Conservation (phyloP, 2,329 filamentous ascomycete species). For the Alternaria gansuensis region DNA sequence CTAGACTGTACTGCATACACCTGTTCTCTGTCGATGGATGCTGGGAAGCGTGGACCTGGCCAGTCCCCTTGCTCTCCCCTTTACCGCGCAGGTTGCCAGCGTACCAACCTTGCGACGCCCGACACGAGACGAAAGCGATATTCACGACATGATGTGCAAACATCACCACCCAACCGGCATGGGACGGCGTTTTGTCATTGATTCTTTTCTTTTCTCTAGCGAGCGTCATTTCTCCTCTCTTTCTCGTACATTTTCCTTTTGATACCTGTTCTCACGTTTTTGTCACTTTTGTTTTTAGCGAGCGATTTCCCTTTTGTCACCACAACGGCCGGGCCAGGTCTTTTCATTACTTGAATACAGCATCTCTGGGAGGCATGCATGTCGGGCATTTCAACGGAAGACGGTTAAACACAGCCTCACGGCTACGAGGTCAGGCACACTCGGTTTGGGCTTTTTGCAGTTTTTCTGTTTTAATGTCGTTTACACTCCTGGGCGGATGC, state of each 20-base stretch:
- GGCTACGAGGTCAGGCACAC: constrained; percentile 54
- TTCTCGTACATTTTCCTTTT: constrained; percentile 50
- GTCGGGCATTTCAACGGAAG: constrained; percentile 55
- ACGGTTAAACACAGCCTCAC: constrained; percentile 55
- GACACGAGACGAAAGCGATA: constrained; percentile 58
- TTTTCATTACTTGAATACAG: constrained; percentile 51
- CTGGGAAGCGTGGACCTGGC: constrained; percentile 56
- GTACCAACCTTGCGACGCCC: constrained; percentile 53
- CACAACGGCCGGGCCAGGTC: constrained; percentile 49
- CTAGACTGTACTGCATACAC: constrained; percentile 34
- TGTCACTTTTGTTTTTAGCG: constrained; percentile 54
- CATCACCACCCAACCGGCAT: constrained; percentile 58
- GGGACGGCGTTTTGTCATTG: constrained; percentile 62
- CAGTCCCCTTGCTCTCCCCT: constrained; percentile 45
- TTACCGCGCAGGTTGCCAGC: constrained; percentile 46
- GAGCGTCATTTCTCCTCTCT: constrained; percentile 50
- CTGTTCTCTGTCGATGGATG: constrained; percentile 42
- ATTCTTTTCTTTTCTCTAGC: constrained; percentile 58
- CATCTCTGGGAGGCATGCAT: constrained; percentile 58
- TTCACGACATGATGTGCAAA: constrained; percentile 55
- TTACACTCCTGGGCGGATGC: constrained; percentile 41
- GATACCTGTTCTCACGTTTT: constrained; percentile 54
- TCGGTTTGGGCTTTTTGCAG: constrained; percentile 50
- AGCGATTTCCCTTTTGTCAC: constrained; percentile 50
- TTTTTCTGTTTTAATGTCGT: constrained; percentile 55